Base-by-base conservation (phyloP, 176 grass and related monocot genomes). In the Calamus simplicifolius region DNA sequence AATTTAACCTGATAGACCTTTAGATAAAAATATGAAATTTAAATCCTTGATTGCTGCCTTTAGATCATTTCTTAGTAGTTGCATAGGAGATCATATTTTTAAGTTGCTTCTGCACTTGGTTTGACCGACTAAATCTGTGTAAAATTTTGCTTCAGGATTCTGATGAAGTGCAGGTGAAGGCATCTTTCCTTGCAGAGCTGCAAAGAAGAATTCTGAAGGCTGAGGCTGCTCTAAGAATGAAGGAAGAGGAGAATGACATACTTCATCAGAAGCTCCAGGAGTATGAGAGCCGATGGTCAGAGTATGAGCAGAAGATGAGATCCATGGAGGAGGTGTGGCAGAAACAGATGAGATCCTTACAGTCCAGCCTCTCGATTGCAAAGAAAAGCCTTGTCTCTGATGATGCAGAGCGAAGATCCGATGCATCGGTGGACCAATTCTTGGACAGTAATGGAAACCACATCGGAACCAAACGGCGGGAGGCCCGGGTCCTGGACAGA, bases 241-340 rank as follows among this genome's bases (percentile, higher is more conserved):
- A 85, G 72, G 93, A 97, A 59, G 87, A 91, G 72, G 87, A 97
- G 68, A 97, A 97, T 25, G 84, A 97, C 70, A 82, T 82, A 61
- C 87, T 97, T 35, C 77, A 82, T 17, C 84, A 97, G 52, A 80
- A 69, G 25, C 75, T 97, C 48, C 87, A 91, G 53, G 87, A 97
- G 60, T 91, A 91, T 6, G 93, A 97, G 61, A 88, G 52, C 18
- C 80, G 87, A 4, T 97, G 93, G 93, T 67, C 61, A 19, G 93
- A 97, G 55, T 97, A 97, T 1, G 93, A 97, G 66, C 84, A 87
- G 77, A 97, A 97, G 72, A 97, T 97, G 93, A 77, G 80, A 78
- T 59, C 93, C 28, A 97, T 97, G 93, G 93, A 97, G 66, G 93
- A 97, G 61, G 89, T 88, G 81, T 97, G 93, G 93, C 93, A 97